Evolutionary conservation across 2,329 filamentous ascomycete species (phyloP).

Genomic region (Coniosporium tulheliwenetii): DNA sequence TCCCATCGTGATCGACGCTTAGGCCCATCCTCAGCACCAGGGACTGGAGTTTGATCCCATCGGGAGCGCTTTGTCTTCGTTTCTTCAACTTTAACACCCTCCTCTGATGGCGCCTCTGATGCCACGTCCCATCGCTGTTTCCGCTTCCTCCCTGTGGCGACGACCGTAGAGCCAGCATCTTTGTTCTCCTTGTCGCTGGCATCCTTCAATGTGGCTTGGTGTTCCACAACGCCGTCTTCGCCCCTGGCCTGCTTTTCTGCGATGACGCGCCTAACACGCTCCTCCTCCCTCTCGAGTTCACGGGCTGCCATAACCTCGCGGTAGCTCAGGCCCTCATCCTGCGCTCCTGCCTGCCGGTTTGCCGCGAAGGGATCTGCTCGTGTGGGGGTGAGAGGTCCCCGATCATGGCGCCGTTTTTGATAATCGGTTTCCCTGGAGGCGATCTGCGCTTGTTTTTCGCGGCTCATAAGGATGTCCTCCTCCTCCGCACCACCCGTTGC

Average conservation of each 20-base stretch:
- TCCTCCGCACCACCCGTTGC: slow-evolving; percentile 80
- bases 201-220: slow-evolving; percentile 59
- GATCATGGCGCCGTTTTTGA: slow-evolving; percentile 87
- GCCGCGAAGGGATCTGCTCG: slow-evolving; percentile 74
- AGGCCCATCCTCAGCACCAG: slow-evolving; percentile 40
- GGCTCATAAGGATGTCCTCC: slow-evolving; percentile 71
- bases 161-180: slow-evolving; percentile 51
- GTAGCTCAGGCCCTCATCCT: slow-evolving; percentile 65
- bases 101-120: slow-evolving; percentile 36
- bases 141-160: slow-evolving; percentile 56
- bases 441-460: slow-evolving; percentile 83
- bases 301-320: slow-evolving; percentile 80
- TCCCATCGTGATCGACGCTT: slow-evolving; percentile 84
- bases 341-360: slow-evolving; percentile 51
- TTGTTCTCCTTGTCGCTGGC: slow-evolving; percentile 54
- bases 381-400: slow-evolving; percentile 63
- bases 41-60: slow-evolving; percentile 71
- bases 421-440: slow-evolving; percentile 91
- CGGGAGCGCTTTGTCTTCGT: slow-evolving; percentile 60
- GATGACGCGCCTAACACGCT: slow-evolving; percentile 66
- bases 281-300: slow-evolving; percentile 86
- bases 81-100: slow-evolving; percentile 23
- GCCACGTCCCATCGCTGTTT: slow-evolving; percentile 92
- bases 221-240: slow-evolving; percentile 44
- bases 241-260: slow-evolving; percentile 54